Conservation (phyloP, 495 filamentous ascomycete genomes). For the Trichoderma gamsii region DNA sequence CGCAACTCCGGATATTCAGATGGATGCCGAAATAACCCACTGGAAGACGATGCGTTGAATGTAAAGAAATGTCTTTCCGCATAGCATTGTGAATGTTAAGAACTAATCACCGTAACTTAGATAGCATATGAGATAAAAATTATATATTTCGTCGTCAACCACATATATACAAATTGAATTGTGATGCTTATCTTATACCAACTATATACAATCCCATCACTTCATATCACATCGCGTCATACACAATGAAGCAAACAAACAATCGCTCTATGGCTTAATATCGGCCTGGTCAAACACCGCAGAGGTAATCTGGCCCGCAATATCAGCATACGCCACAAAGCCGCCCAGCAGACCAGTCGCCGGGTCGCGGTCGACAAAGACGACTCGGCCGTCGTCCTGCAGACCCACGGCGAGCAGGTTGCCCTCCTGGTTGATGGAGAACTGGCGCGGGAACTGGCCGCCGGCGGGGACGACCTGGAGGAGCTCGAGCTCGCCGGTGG, state of each 20-base stretch:
- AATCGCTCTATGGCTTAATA: neutral
- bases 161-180: too few relatives aligned
- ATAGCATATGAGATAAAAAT: too few relatives aligned
- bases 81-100: too few relatives aligned
- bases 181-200: too few relatives aligned
- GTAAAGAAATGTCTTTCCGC: too few relatives aligned
- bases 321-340: constrained; percentile 40
- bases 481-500: constrained; percentile 45
- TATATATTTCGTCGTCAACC: too few relatives aligned
- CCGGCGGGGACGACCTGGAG: constrained; percentile 49
- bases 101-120: too few relatives aligned
- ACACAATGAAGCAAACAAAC: neutral
- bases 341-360: constrained; percentile 50
- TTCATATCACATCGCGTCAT: neutral
- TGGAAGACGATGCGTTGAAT: too few relatives aligned
- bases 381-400: constrained; percentile 53
- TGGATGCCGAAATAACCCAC: too few relatives aligned
- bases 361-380: constrained; percentile 52
- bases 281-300: constrained; percentile 54
- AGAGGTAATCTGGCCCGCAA: constrained; percentile 49
- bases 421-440: constrained; percentile 59
- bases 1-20: too few relatives aligned
- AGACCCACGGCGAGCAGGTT: constrained; percentile 56
- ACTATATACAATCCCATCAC: neutral
- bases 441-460: constrained; percentile 57